These are phyloP conservation scores for Flaveria brownii DNA, from an alignment of 129 eudicot species.

Conservation along the genomic window DNA sequence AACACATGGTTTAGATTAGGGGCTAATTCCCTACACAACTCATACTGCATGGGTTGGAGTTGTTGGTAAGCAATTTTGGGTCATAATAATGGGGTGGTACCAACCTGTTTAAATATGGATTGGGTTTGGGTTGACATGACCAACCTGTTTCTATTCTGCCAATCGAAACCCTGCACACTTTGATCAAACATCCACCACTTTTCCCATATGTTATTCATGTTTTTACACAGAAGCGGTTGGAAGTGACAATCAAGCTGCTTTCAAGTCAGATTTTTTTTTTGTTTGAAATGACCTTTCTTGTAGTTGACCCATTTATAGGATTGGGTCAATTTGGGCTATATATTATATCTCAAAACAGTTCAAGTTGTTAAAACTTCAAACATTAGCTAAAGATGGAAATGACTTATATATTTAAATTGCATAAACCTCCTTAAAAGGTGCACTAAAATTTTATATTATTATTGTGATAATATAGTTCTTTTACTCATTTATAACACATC, in stretches of 20 bases:
- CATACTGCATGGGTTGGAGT: background rate
- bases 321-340: background rate
- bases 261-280: background rate
- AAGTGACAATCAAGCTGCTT: slow-evolving; percentile 12
- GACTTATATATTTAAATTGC: background rate
- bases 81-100: background rate
- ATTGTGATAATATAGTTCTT: background rate
- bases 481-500: background rate
- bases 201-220: background rate
- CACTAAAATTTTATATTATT: background rate
- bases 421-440: background rate
- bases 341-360: background rate
- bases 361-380: background rate
- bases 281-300: background rate
- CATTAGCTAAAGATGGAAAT: background rate
- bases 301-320: background rate
- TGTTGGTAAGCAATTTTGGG: background rate
- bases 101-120: too few species aligned
- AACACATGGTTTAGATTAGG: background rate
- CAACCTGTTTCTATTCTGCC: background rate
- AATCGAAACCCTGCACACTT: background rate
- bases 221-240: slow-evolving; percentile 5
- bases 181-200: background rate
- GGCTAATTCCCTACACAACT: too few species aligned
- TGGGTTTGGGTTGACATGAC: background rate